Base-by-base conservation (phyloP, 1,284 basidiomycete genomes). In the Phellopilus nigrolimitatus region DNA sequence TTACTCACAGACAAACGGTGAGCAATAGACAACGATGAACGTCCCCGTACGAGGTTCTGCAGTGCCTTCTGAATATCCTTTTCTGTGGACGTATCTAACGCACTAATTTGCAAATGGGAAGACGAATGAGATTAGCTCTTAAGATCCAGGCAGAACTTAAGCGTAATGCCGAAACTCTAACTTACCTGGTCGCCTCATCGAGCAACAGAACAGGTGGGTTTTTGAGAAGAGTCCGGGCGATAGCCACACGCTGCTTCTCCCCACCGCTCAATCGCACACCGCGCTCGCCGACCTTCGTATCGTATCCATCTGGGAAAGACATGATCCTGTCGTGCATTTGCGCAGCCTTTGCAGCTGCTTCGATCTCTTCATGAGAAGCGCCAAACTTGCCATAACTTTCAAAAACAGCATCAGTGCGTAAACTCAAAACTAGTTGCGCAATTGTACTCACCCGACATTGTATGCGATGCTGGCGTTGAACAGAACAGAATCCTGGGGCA, bases 191-290 rank as follows among this genome's bases (percentile, higher is more conserved):
- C 10, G 88, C 88, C 68, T 91, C 89, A 64, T 94, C 92, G 44
- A 94, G 65, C 12, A 94, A 72, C 36, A 95, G 66, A 50, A 94
- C 82, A 4, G 89, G 88, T 13, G 93, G 88, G 62, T 88, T 83
- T 69, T 95, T 95, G 50, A 91, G 69, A 43, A 95, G 73, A 2
- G 91, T 92, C 45, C 91, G 75, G 0, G 93, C 91, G 60, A 97
- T 85, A 9, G 92, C 87, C 9, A 93, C 88, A 3, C 88, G 76
- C 62, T 93, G 91, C 68, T 89, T 89, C 68, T 92, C 89, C n/a
- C 85, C 80, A 22, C 80, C 81, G 58, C 82, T 82, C 42, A 95
- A 69, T 41, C 89, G 72, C 12, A 93, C 81, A 27, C 91, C 91
- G 25, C 91, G 79, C 68, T 94, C 91, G 25, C 86, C 86, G 13